Evolutionary conservation across 257 asterid species (phyloP).

Genomic region (Penstemon eatonii): DNA sequence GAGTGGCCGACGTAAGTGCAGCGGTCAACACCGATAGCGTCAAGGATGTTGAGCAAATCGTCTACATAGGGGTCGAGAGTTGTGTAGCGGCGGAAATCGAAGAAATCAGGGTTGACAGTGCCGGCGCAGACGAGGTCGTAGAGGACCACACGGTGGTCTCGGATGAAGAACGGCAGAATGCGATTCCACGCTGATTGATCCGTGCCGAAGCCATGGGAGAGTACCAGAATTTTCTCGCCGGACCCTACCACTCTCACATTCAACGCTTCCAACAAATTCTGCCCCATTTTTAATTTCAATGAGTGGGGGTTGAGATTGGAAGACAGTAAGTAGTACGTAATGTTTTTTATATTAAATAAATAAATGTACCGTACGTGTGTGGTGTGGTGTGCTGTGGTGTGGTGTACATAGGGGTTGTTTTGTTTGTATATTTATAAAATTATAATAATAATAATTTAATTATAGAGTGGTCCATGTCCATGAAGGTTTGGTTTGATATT

Average conservation of each 20-base stretch:
- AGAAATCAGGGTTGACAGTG: slow-evolving; percentile 88
- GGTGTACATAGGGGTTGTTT: neutral
- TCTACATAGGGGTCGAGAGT: slow-evolving; percentile 88
- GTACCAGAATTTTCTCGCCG: slow-evolving; percentile 63
- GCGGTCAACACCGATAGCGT: slow-evolving; percentile 53
- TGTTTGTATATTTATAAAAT: too few relatives aligned
- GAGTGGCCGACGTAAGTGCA: slow-evolving; percentile 96
- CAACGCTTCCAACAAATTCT: slow-evolving; percentile 58
- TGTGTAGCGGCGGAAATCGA: slow-evolving; percentile 82
- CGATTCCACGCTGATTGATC: slow-evolving; percentile 96
- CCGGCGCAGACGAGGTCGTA: slow-evolving; percentile 97
- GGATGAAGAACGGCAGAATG: slow-evolving; percentile 66
- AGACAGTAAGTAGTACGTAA: neutral
- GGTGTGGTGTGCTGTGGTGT: too few relatives aligned
- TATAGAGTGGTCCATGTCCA: neutral
- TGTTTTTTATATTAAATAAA: neutral
- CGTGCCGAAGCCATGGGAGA: slow-evolving; percentile 93
- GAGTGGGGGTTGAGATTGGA: slow-evolving; percentile 7
- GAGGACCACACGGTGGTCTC: slow-evolving; percentile 66
- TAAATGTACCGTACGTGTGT: neutral
- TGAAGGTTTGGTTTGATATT: slow-evolving; percentile 22
- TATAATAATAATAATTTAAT: slow-evolving; percentile 7
- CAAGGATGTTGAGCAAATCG: slow-evolving; percentile 74
- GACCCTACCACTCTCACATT: slow-evolving; percentile 80
- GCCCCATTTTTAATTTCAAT: slow-evolving; percentile 47